Percentiles rank a stretch among this genome's conserved stretches.
These are phyloP conservation scores for Trichocladium antarcticum DNA, from an alignment of 495 filamentous ascomycete species.

Conservation along the genomic window DNA sequence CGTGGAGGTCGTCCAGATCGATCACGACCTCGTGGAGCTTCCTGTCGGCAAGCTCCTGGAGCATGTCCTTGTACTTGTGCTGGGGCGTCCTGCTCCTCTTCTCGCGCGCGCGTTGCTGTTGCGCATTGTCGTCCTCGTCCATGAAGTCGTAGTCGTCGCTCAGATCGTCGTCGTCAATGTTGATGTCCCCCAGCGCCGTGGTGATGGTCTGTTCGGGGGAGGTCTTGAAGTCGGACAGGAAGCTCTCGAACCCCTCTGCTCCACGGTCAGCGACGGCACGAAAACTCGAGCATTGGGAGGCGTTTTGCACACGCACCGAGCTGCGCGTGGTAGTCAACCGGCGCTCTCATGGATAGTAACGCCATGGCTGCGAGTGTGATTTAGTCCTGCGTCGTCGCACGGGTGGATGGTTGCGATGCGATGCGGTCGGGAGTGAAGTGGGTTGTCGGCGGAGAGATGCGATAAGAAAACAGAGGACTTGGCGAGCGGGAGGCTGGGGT, in stretches of 20 bases:
- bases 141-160: constrained; percentile 94
- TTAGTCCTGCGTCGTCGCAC: constrained; percentile 5
- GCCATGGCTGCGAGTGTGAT: constrained; percentile 47
- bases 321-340: constrained; percentile 79
- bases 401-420: neutral
- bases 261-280: constrained; percentile 1
- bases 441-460: neutral
- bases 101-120: constrained; percentile 35
- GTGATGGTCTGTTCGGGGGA: constrained; percentile 61
- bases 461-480: constrained; percentile 1
- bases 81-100: constrained; percentile 45
- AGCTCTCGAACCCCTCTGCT: constrained; percentile 73
- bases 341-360: constrained; percentile 59
- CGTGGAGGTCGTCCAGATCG: constrained; percentile 76
- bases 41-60: constrained; percentile 80
- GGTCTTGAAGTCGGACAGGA: constrained; percentile 79
- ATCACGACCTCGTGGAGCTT: constrained; percentile 62
- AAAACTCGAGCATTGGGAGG: neutral
- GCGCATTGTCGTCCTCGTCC: constrained; percentile 65
- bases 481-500: constrained; percentile 16
- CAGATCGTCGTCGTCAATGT: constrained; percentile 76
- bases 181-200: constrained; percentile 68
- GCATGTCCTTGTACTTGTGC: constrained; percentile 80
- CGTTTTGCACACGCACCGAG: constrained; percentile 46
- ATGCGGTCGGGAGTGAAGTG: neutral